A percentile compares a stretch with the other conserved stretches of the same genome.
These are phyloP conservation scores for Quercus wislizeni DNA, from an alignment of 306 rosid genomes.

Conservation along the genomic window DNA sequence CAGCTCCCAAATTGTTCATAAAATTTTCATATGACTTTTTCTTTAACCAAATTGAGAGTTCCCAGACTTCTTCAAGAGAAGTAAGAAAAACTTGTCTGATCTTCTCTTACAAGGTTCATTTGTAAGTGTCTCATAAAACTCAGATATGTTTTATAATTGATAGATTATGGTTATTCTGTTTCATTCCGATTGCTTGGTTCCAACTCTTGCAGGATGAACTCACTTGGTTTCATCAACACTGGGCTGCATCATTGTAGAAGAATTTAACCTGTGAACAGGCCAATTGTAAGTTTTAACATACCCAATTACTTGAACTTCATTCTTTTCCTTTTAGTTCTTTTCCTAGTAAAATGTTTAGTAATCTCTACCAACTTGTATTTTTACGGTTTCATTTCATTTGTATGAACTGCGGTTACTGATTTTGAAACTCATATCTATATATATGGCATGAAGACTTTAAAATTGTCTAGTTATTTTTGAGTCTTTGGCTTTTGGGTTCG, in stretches of 20 bases:
- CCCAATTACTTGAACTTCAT: not conserved
- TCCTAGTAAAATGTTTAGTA: not conserved
- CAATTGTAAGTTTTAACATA: not conserved
- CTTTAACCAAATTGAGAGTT: not conserved
- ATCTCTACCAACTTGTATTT: not conserved
- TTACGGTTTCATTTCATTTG: not conserved
- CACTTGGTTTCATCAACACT: not conserved
- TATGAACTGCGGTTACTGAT: not conserved
- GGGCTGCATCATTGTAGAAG: not conserved
- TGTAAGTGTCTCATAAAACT: not conserved
- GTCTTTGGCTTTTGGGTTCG: not conserved
- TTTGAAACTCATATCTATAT: not conserved
- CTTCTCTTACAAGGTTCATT: not conserved
- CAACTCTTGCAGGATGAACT: not conserved
- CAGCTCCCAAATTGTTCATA: too few relatives aligned
- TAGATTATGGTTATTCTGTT: not conserved
- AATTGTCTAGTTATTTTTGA: not conserved
- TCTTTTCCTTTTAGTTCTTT: not conserved
- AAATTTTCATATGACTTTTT: not conserved
- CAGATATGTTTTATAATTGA: not conserved
- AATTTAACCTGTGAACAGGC: not conserved
- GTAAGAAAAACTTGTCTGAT: not conserved
- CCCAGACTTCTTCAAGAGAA: not conserved
- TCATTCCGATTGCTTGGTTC: not conserved
- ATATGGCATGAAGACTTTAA: not conserved